Conservation (phyloP, 495 filamentous ascomycete genomes). For the Aspergillus nanangensis region DNA sequence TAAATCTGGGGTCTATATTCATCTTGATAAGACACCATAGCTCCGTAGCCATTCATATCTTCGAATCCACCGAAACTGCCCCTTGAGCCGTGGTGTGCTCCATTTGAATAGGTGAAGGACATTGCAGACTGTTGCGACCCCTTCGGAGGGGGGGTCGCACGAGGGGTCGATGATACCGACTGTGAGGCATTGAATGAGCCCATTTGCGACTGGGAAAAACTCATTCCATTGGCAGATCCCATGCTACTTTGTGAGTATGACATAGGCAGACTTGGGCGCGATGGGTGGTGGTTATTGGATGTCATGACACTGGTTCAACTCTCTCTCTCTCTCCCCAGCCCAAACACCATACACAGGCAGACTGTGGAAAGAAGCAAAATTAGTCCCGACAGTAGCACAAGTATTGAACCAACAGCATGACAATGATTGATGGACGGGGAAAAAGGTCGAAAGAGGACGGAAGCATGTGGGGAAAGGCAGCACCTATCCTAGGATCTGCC, state of each 20-base stretch:
- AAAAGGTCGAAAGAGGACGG: conserved; percentile 9
- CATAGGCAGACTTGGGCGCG: conserved; percentile 36
- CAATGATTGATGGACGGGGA: conserved; percentile 10
- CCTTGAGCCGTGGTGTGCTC: conserved; percentile 23
- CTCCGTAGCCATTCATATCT: conserved; percentile 45
- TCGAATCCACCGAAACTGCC: conserved; percentile 40
- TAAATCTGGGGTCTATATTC: conserved; percentile 71
- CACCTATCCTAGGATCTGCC: conserved; percentile 20
- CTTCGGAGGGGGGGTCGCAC: conserved; percentile 48
- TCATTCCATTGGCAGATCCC: conserved; percentile 36
- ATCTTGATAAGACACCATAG: conserved; percentile 44
- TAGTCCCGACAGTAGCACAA: neutral
- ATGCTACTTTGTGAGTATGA: conserved; percentile 43
- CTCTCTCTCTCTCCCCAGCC: conserved; percentile 4
- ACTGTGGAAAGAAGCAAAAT: neutral
- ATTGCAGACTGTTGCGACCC: conserved; percentile 37
- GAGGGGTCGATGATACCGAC: conserved; percentile 50
- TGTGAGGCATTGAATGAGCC: conserved; percentile 49
- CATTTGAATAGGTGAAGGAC: conserved; percentile 43
- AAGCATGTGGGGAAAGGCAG: conserved; percentile 20
- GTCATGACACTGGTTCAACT: conserved; percentile 28
- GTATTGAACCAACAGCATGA: conserved; percentile 8
- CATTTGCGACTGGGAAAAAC: conserved; percentile 41
- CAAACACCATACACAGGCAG: conserved; percentile 9
- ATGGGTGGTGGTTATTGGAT: conserved; percentile 37